Base-by-base conservation (phyloP, 2,329 filamentous ascomycete genomes). In the Talaromyces rugulosus region DNA sequence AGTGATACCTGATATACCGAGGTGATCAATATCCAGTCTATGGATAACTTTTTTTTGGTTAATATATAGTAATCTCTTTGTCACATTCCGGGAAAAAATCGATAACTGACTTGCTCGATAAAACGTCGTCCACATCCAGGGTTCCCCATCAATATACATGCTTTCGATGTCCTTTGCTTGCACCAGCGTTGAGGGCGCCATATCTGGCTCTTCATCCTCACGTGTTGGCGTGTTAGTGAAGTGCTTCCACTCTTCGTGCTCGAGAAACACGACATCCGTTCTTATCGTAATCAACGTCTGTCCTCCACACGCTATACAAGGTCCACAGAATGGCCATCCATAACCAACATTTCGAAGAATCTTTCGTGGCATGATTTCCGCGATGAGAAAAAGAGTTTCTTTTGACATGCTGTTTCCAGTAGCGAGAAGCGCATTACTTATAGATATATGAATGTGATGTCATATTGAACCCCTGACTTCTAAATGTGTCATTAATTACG, bases 1-100 rank as follows among this genome's bases (percentile, higher is more conserved):
- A 9, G 61, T 58, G 40, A 63, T 58, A 12, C 61, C 61, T 50
- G 61, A 54, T 31, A 63, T 55, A 23, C 5, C 58, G 11, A 60
- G 12, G 56, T 63, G 40, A 50, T 63, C 31, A 4, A 53, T 44
- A 28, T 51, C 44, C 11, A 42, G 58, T 51, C 59, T 60, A 31
- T 61, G 58, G 47, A 63, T 11, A n/a, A 63, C 62, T 59, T 1
- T 56, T 60, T 9, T 2, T 36, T 36, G 12, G 44, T 47, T 5
- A 42, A 31, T 2, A 58, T 51, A 14, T 47, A 34, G 14, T 47
- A 52, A 12, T 27, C 31, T 14, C 44, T 11, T 53, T 23, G 11
- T 18, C 12, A 28, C 18, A 18, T 30, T 44, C 12, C 30, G 12
- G 28, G 6, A 23, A 53, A 53, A 0, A n/a, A n/a, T 16, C 8